Evolutionary conservation across 2,329 filamentous ascomycete species (phyloP), one percentile per base, ranked within the genome.

Genomic region (Talaromyces islandicus): DNA sequence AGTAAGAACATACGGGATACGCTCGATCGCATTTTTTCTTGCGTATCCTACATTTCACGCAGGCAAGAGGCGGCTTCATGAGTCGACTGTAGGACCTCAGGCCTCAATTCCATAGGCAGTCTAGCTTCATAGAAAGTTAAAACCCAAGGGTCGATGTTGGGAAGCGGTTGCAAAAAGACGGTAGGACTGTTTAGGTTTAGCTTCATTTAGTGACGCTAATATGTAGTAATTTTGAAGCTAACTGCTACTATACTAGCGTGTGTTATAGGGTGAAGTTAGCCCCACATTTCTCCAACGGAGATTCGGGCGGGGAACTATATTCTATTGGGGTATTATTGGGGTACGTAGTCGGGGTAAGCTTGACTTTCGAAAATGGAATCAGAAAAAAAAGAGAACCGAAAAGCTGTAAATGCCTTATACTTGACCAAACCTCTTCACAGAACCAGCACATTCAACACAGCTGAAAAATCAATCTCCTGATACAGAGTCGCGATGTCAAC

Each of bases 401-500:
- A 46, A 19, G 3, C 11, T 17, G 43, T 24, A 12, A 14, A 21
- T 11, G 19, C n/a, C 43, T 46, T 46, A 4, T 46, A 14, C 21
- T 46, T 24, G 9, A 46, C 7, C 19, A 46, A 46, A 24, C 24
- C 3, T 24, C n/a, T 24, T 24, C 43, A 24, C 19, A 46, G 19
- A 21, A 19, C 24, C 43, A 24, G 21, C 35, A n/a, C 17, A 46
- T 46, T 24, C 24, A 3, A 35, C 21, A 32, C 29, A 29, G 17
- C 48, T 25, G 30, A 41, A 19, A 6, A 38, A 21, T 12, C 19
- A 38, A 21, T 12, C 19, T 9, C 43, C 19, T 11, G 3, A 46
- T 24, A 46, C 7, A 24, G 9, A 46, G 53, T 46, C 24, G 62
- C 68, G 59, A 77, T 76, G 74, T 77, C 74, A 30, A 73, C 71